Base-by-base conservation (phyloP, 164 flowering plant species). In the Berberis thunbergii region DNA sequence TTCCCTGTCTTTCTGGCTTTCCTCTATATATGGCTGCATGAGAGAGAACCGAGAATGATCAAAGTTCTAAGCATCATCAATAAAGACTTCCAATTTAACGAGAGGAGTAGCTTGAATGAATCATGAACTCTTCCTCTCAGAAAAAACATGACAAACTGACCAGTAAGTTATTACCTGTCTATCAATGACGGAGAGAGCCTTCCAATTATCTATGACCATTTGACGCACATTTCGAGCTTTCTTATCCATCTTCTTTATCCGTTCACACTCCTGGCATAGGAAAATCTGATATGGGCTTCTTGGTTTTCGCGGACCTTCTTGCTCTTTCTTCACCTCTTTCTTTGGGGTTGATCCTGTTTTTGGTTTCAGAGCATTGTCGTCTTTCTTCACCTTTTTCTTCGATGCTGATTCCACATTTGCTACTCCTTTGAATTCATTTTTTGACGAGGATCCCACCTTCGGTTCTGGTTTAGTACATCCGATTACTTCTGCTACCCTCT, bases 21-120 rank as follows among this genome's bases (percentile, higher is more conserved):
- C 74, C 60, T 78, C 80, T 1, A 78, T 54, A 43, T 76, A 80
- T 60, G 84, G 84, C 84, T 80, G 9, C 10, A 55, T 3, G 38
- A 26, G 57, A 13, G 38, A 54, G 8, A 54, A 10, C 5, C 13
- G 4, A 54, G 5, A 4, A 26, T 54, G 26, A 26, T 26, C 26
- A 26, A 26, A 26, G 26, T 26, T 26, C 26, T 26, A 26, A 26
- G 26, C 26, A 26, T 26, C 26, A 26, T 26, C 26, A 26, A 26
- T 26, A 26, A 26, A 26, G 26, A 26, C 26, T 26, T 26, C 26
- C 26, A 26, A 26, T 26, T 1, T 13, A 4, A 7, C 4, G 2
- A n/a, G 38, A 41, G 43, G 11, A 57, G 8, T 4, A 39, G 8
- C 10, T 1, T 4, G 8, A 39, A 57, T 40, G 11, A 54, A 42